phyloP scores from a whole-genome alignment of 495 filamentous ascomycete genomes.

The Chaetomium tenue region DNA sequence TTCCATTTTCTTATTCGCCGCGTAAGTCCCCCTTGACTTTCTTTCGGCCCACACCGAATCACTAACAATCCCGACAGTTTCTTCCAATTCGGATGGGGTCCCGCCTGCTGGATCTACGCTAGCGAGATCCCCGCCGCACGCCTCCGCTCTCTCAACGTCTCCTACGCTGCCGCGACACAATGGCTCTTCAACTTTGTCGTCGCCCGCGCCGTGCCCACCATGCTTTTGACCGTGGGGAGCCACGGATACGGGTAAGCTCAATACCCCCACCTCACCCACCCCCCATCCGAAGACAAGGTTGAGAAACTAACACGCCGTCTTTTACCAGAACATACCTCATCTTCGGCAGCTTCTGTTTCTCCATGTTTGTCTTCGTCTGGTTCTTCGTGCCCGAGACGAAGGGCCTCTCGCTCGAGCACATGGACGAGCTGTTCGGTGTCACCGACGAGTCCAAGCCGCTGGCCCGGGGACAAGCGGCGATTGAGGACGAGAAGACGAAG shows the following conservation, averaged over 20 bases:
- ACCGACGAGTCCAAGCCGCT: slow-evolving; percentile 29
- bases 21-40: slow-evolving; percentile 29
- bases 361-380: slow-evolving; percentile 66
- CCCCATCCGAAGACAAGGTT: not conserved
- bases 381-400: slow-evolving; percentile 76
- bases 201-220: slow-evolving; percentile 58
- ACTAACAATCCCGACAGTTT: slow-evolving; percentile 39
- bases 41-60: not conserved
- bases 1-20: slow-evolving; percentile 71
- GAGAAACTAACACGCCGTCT: no score
- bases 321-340: slow-evolving; percentile 54
- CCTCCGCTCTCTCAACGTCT: slow-evolving; percentile 68
- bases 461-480: slow-evolving; percentile 7
- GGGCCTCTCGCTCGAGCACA: slow-evolving; percentile 45
- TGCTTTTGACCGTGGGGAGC: slow-evolving; percentile 62
- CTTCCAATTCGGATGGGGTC: slow-evolving; percentile 79
- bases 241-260: slow-evolving; percentile 55
- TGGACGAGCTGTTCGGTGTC: slow-evolving; percentile 42
- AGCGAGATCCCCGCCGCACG: slow-evolving; percentile 72
- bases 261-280: not conserved
- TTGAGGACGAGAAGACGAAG: no score
- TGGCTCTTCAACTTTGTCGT: slow-evolving; percentile 74
- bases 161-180: slow-evolving; percentile 65
- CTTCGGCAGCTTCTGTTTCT: slow-evolving; percentile 62
- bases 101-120: slow-evolving; percentile 75